phyloP scores from a whole-genome alignment of 495 filamentous ascomycete genomes.

The Wilcoxina mikolae region DNA sequence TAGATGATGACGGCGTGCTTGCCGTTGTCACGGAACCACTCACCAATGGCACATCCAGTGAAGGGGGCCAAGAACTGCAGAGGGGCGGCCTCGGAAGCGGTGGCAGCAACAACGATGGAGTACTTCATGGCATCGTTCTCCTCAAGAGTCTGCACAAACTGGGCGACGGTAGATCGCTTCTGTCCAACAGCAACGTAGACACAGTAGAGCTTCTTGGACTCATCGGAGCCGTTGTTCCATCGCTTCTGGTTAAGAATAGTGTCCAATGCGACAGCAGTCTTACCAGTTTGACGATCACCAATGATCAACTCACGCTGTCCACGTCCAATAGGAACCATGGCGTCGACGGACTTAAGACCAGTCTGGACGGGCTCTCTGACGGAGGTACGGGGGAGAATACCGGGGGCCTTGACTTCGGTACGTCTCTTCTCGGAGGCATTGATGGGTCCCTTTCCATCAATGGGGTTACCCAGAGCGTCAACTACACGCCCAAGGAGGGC shows the following conservation, averaged over 20 bases:
- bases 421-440: constrained; percentile 82
- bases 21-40: constrained; percentile 83
- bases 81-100: constrained; percentile 90
- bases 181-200: constrained; percentile 98
- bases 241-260: constrained; percentile 98
- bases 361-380: constrained; percentile 99
- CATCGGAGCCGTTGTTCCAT: constrained; percentile 81
- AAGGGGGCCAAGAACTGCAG: constrained; percentile 93
- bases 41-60: constrained; percentile 66
- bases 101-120: constrained; percentile 85
- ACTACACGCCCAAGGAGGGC: constrained; percentile 95
- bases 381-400: constrained; percentile 89
- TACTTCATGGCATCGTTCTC: constrained; percentile 99
- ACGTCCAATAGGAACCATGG: constrained; percentile 99
- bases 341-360: constrained; percentile 96
- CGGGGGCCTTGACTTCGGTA: constrained; percentile 97
- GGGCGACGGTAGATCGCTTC: constrained; percentile 98
- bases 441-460: constrained; percentile 96
- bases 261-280: constrained; percentile 97
- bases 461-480: constrained; percentile 95
- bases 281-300: constrained; percentile 99
- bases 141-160: constrained; percentile 98
- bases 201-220: constrained; percentile 97
- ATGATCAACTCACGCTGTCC: constrained; percentile 99
- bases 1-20: constrained; percentile 88